These are phyloP conservation scores for Xylaria sp. DNA, from an alignment of 2,329 filamentous ascomycete species.

Conservation along the genomic window DNA sequence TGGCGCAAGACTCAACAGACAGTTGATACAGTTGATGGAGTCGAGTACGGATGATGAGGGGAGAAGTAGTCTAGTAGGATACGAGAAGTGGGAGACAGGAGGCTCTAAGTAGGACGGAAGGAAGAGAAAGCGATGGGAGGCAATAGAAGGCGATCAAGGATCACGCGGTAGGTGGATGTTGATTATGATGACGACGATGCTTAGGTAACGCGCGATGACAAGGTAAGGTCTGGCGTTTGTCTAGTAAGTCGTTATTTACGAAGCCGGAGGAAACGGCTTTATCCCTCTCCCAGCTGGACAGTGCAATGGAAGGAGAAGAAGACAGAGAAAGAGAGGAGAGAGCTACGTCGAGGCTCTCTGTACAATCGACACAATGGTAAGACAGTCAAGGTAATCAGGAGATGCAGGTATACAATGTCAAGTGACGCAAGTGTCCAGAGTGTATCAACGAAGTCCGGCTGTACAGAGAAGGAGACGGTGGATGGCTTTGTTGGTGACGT, in stretches of 20 bases:
- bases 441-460: not conserved
- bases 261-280: slow-evolving; percentile 37
- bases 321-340: slow-evolving; percentile 3
- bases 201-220: slow-evolving; percentile 42
- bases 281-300: slow-evolving; percentile 19
- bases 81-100: slow-evolving; percentile 19
- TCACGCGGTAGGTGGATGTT: slow-evolving; percentile 41
- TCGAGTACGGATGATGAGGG: slow-evolving; percentile 5
- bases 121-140: slow-evolving; percentile 31
- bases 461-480: slow-evolving; percentile 2
- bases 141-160: slow-evolving; percentile 32
- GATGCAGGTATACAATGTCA: slow-evolving; percentile 34
- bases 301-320: not conserved
- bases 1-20: not conserved
- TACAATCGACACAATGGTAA: slow-evolving; percentile 12
- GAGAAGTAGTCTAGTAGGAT: slow-evolving; percentile 29
- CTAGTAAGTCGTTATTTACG: slow-evolving; percentile 41
- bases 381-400: slow-evolving; percentile 17
- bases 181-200: slow-evolving; percentile 39
- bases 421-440: slow-evolving; percentile 38
- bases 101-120: slow-evolving; percentile 25
- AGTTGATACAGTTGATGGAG: not conserved
- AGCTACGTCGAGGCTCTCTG: slow-evolving; percentile 12
- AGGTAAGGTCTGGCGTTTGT: slow-evolving; percentile 37
- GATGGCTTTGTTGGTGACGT: slow-evolving; percentile 26